phyloP scores from a whole-genome alignment of 208 protist genomes.

The Leishmania braziliensis region DNA sequence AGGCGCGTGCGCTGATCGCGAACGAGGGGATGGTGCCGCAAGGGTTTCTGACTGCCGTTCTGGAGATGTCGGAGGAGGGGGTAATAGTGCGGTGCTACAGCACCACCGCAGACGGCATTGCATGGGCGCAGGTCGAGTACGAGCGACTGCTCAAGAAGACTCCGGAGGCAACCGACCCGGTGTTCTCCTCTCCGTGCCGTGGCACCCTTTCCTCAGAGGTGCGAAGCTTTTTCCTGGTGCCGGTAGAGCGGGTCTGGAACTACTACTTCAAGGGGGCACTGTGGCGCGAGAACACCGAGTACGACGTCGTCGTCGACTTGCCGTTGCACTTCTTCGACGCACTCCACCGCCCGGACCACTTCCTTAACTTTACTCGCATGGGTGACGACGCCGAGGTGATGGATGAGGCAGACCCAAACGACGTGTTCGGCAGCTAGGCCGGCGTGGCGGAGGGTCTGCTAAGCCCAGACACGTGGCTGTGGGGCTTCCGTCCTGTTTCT shows the following conservation, averaged over 20 bases:
- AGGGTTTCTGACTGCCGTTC: conserved; percentile 43
- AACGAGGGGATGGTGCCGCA: conserved; percentile 65
- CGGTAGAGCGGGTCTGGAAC: conserved; percentile 78
- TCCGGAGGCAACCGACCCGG: conserved; percentile 50
- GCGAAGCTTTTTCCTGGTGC: conserved; percentile 83
- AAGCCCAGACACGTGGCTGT: conserved; percentile 11
- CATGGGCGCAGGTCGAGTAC: conserved; percentile 67
- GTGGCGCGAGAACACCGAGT: conserved; percentile 78
- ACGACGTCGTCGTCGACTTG: conserved; percentile 72
- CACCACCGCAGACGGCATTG: conserved; percentile 79
- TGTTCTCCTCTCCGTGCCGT: conserved; percentile 58
- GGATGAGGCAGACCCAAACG: conserved; percentile 70
- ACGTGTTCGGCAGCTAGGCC: conserved; percentile 60
- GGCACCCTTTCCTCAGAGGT: conserved; percentile 66
- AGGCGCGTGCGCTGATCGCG: conserved; percentile 64
- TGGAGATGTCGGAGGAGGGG: conserved; percentile 70
- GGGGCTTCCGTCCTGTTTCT: background rate
- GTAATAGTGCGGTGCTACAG: conserved; percentile 77
- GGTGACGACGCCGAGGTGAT: conserved; percentile 43
- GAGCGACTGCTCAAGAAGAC: conserved; percentile 55
- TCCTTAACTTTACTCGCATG: conserved; percentile 84
- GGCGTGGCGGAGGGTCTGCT: conserved; percentile 11
- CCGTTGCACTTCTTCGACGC: conserved; percentile 75
- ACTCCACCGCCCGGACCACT: conserved; percentile 83
- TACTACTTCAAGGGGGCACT: conserved; percentile 84